A percentile compares a stretch with the other conserved stretches of the same genome.
Conservation (phyloP, 371 early-diverging fungal species). For the Quaeritorhiza haematococci region DNA sequence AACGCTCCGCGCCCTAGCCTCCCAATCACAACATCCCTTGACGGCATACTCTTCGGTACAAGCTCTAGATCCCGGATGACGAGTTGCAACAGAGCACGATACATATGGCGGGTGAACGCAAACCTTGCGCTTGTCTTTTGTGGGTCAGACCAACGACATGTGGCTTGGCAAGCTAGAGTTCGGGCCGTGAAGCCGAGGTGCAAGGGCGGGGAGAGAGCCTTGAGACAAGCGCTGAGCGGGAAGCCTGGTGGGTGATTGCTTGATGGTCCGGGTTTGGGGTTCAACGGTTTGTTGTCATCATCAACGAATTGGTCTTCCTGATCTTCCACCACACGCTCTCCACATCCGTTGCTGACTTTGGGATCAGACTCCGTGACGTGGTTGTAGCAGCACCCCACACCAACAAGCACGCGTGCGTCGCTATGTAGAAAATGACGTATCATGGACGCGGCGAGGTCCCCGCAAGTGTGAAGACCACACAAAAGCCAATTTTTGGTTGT, state of each 20-base stretch:
- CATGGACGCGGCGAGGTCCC: conserved; percentile 70
- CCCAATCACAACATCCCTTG: conserved; percentile 26
- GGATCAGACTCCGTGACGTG: conserved; percentile 42
- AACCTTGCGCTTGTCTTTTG: conserved; percentile 35
- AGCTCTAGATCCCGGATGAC: conserved; percentile 33
- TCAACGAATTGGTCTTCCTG: no score
- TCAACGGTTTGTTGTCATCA: no score
- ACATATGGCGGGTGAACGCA: conserved; percentile 63
- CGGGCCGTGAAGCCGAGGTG: conserved; percentile 65
- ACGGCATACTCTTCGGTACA: conserved; percentile 29
- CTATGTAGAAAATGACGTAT: conserved; percentile 66
- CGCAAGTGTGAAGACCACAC: conserved; percentile 84
- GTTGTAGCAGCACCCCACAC: conserved; percentile 88
- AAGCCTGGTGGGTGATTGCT: conserved; percentile 56
- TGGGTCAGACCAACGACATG: conserved; percentile 67
- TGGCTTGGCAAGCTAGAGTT: conserved; percentile 81
- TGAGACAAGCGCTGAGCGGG: conserved; percentile 53
- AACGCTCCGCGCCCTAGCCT: no score
- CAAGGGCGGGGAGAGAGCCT: conserved; percentile 17
- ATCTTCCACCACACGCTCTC: no score
- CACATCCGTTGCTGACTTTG: not conserved
- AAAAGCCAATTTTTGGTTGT: conserved; percentile 76
- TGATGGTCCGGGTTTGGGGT: no score
- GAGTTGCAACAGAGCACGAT: conserved; percentile 65
- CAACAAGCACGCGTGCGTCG: conserved; percentile 61